phyloP scores from a whole-genome alignment of 1,284 basidiomycete genomes.

The Microbotryum saponariae region DNA sequence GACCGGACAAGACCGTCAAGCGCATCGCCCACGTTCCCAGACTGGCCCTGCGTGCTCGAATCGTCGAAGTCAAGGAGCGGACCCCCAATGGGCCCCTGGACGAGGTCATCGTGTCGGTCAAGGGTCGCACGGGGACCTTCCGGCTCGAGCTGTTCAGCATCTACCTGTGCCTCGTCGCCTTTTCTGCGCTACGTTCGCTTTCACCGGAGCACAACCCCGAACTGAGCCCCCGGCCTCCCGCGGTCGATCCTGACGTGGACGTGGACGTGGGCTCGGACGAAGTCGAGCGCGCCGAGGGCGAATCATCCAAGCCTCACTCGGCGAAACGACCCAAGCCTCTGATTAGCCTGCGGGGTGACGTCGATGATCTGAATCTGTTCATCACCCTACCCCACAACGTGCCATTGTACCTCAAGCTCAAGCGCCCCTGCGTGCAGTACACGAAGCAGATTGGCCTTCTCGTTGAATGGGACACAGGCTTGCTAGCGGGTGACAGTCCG shows the following conservation, averaged over 20 bases:
- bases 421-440: slow-evolving; percentile 18
- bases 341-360: slow-evolving; percentile 32
- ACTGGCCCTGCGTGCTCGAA: slow-evolving; percentile 39
- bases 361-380: slow-evolving; percentile 38
- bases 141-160: slow-evolving; percentile 61
- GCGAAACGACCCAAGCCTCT: slow-evolving; percentile 19
- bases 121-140: slow-evolving; percentile 45
- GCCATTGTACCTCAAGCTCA: slow-evolving; percentile 31
- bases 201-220: slow-evolving; percentile 21
- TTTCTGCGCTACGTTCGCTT: slow-evolving; percentile 51
- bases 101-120: slow-evolving; percentile 44
- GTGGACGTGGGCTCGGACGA: neutral
- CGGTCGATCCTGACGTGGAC: slow-evolving; percentile 12
- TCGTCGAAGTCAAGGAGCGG: slow-evolving; percentile 36
- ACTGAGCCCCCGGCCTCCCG: neutral
- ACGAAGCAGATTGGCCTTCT: slow-evolving; percentile 4
- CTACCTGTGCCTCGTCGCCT: slow-evolving; percentile 64
- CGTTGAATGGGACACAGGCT: slow-evolving; percentile 28
- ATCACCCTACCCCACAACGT: slow-evolving; percentile 39
- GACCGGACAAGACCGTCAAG: slow-evolving; percentile 26
- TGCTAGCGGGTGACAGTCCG: slow-evolving; percentile 46
- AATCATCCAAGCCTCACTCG: neutral
- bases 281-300: no score
- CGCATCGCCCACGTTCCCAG: slow-evolving; percentile 36
- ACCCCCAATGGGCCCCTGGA: slow-evolving; percentile 35